These are phyloP conservation scores for Colletotrichum costaricense DNA, from an alignment of 2,329 filamentous ascomycete species.

Conservation along the genomic window DNA sequence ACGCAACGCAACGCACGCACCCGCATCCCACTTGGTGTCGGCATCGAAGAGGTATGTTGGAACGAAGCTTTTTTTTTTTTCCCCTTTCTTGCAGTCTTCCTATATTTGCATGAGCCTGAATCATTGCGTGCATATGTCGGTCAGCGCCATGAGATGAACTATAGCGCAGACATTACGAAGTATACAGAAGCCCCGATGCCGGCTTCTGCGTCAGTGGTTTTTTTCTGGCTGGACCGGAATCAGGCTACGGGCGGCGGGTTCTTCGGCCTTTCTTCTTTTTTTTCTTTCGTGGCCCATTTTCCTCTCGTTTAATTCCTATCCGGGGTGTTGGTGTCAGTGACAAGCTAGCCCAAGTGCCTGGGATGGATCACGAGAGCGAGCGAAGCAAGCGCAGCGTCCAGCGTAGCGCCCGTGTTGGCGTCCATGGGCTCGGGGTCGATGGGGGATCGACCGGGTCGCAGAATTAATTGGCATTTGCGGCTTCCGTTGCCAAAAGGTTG, in stretches of 20 bases:
- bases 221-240: background rate
- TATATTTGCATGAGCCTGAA: background rate
- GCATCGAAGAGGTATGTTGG: slow-evolving; percentile 20
- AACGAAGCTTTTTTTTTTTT: slow-evolving; percentile 11
- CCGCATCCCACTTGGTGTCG: background rate
- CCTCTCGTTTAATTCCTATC: background rate
- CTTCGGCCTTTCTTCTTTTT: background rate
- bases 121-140: slow-evolving; percentile 12
- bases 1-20: background rate
- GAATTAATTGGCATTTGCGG: slow-evolving; percentile 2
- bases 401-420: slow-evolving; percentile 7
- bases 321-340: background rate
- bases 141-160: slow-evolving; percentile 26
- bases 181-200: background rate
- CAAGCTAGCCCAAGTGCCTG: background rate
- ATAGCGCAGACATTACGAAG: background rate
- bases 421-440: slow-evolving; percentile 6
- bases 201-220: background rate
- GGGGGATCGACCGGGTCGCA: slow-evolving; percentile 26
- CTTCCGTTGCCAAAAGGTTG: background rate
- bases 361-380: background rate
- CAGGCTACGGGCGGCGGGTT: slow-evolving; percentile 7
- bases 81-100: background rate
- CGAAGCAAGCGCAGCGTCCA: background rate
- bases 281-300: background rate